Evolutionary conservation across 495 filamentous ascomycete genomes (phyloP), one percentile per base, ranked within the genome.

Genomic region (Penicillium flavigenum): DNA sequence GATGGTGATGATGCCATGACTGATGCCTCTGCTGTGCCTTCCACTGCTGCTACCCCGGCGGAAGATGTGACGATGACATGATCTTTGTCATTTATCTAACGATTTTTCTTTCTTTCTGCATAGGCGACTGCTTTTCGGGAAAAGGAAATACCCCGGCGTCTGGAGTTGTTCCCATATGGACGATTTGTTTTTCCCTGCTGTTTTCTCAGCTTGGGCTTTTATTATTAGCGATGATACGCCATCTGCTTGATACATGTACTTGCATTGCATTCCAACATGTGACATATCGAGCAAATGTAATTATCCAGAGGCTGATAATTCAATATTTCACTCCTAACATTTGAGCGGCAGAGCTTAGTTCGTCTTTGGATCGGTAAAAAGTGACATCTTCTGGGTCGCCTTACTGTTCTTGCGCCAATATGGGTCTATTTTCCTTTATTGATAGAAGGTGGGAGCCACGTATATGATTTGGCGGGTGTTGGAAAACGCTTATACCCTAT

Each of bases 51-150:
- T 17, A 69, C 63, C 14, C 66, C 61, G 52, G 58, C 57, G 22
- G 61, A 61, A 41, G 66, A 69, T 45, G 62, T 65, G 47, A 65
- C 39, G 47, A 68, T 65, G 65, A 62, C 67, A 62, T 66, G 34
- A 39, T 46, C 29, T 48, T 17, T 49, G 29, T 19, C 47, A 27
- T 43, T 34, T 38, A n/a, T 43, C 20, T 38, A 31, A 47, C 39
- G 47, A 44, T 58, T 62, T 52, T n/a, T 43, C 31, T 56, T 58
- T 65, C 12, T 41, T 31, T 55, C 34, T 66, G 60, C 60, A 63
- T 68, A 16, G 51, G 51, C 38, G 55, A 50, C 26, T 56, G 38
- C 39, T 62, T 62, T 61, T 55, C 31, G 17, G 48, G 55, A 54
- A 49, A 54, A 36, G 45, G 63, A 49, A 60, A 68, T 68, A 68